Evolutionary conservation across 139 green algal species (phyloP).

Genomic region (Medakamo hakoo): DNA sequence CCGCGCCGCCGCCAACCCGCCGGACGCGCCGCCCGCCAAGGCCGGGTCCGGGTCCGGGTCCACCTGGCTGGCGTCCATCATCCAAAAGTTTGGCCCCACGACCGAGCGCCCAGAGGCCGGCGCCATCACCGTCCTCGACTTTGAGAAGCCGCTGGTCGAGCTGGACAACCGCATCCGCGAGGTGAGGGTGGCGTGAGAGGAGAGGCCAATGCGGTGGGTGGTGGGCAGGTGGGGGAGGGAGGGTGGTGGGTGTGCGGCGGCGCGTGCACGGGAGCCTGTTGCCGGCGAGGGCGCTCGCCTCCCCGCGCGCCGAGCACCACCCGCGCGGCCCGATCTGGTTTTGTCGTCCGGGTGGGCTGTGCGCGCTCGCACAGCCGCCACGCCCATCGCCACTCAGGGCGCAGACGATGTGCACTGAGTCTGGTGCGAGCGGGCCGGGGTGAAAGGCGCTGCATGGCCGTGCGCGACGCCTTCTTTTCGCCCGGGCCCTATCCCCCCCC

Average conservation of each 20-base stretch:
- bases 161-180: conserved; percentile 94
- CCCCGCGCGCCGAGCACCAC: too few species aligned
- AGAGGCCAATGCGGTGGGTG: background rate
- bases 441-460: too few species aligned
- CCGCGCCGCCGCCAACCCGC: background rate
- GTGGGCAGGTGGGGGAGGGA: background rate
- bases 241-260: background rate
- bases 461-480: too few species aligned
- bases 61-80: conserved; percentile 35
- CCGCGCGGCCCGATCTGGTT: too few species aligned
- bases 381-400: too few species aligned
- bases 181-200: conserved; percentile 25
- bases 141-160: conserved; percentile 92
- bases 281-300: too few species aligned
- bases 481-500: too few species aligned
- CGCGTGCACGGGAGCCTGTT: background rate
- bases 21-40: background rate
- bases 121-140: conserved; percentile 71
- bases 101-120: conserved; percentile 47
- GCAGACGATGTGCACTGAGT: too few species aligned
- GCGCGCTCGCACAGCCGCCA: too few species aligned
- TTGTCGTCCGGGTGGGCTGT: too few species aligned
- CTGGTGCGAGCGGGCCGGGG: too few species aligned
- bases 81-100: conserved; percentile 59
- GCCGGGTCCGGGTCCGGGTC: too few species aligned